Base-by-base conservation (phyloP, 1,284 basidiomycete genomes). In the Acaromyces ingoldii region DNA sequence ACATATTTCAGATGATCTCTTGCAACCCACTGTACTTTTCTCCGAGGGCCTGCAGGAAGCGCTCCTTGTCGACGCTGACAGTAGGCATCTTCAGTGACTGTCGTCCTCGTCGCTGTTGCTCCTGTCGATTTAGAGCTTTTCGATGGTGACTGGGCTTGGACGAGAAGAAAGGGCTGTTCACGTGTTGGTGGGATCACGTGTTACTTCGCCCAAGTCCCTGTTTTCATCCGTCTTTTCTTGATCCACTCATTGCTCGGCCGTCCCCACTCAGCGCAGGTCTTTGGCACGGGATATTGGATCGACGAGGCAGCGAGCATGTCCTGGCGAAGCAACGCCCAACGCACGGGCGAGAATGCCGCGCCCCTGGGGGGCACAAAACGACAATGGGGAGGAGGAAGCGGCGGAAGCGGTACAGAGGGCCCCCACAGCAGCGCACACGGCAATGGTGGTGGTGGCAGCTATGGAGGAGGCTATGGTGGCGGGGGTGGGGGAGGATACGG, bases 51-150 rank as follows among this genome's bases (percentile, higher is more conserved):
- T 86, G 82, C 82, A 88, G 96, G 53, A 98, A 86, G 76, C 93
- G 89, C 57, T 85, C 89, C 78, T 97, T 96, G 81, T 97, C 89
- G 52, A 97, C 90, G 36, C 88, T 81, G 74, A 98, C 83, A 59
- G 95, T 98, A 60, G 93, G 93, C 93, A 93, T 92, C 17, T 37
- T 37, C 17, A 3, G 17, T 37, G 3, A 6, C 7, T 37, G 4
- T 37, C 7, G 24, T 37, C 17, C 17, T 37, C 17, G 24, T 7
- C 17, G 24, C 4, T 17, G 24, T 37, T 37, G 17, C 36, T 37
- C 24, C 36, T 37, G 17, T 34, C 33, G 11, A 13, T 34, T 37
- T 37, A 37, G 36, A 17, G 36, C 24, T 37, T 22, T 37, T 7
- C 3, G 33, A 3, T 37, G 36, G 24, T 22, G 17, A 22, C 7